These are phyloP conservation scores for Nicotiana sylvestris DNA, from an alignment of 257 asterid species.

Conservation along the genomic window DNA sequence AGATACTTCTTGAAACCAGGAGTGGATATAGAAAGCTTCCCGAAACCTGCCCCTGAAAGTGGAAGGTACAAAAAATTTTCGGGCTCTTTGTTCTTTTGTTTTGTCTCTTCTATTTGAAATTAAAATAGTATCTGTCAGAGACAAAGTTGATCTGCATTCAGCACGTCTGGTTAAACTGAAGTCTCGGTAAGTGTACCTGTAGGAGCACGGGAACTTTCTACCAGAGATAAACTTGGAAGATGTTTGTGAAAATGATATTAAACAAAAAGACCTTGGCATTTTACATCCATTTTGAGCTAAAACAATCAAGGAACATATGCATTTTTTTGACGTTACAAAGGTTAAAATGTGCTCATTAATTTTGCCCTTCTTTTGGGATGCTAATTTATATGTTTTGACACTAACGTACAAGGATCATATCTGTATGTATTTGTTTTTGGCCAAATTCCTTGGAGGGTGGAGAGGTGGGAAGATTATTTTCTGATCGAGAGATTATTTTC, in stretches of 20 bases:
- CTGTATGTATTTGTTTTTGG: neutral
- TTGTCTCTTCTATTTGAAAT: slow-evolving; percentile 7
- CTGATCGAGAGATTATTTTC: neutral
- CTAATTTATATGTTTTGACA: neutral
- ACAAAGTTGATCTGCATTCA: neutral
- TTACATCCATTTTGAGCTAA: slow-evolving; percentile 3
- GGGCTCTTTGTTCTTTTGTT: slow-evolving; percentile 1
- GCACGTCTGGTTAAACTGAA: neutral
- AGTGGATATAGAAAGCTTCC: slow-evolving; percentile 51
- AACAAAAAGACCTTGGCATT: neutral
- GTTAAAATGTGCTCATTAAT: neutral
- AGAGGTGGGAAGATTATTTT: neutral
- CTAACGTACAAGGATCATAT: neutral
- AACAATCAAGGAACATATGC: neutral
- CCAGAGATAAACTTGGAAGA: neutral
- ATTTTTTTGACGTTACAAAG: neutral
- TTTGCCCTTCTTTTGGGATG: neutral
- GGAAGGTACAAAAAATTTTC: slow-evolving; percentile 54
- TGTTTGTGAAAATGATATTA: neutral
- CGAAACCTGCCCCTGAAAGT: slow-evolving; percentile 52
- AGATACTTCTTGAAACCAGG: slow-evolving; percentile 75
- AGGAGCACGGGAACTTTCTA: neutral
- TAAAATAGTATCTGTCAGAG: neutral
- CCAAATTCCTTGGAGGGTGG: neutral
- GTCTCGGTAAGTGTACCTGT: neutral